Base-by-base conservation (phyloP, 2,329 filamentous ascomycete species). In the Cryphonectria parasitica region DNA sequence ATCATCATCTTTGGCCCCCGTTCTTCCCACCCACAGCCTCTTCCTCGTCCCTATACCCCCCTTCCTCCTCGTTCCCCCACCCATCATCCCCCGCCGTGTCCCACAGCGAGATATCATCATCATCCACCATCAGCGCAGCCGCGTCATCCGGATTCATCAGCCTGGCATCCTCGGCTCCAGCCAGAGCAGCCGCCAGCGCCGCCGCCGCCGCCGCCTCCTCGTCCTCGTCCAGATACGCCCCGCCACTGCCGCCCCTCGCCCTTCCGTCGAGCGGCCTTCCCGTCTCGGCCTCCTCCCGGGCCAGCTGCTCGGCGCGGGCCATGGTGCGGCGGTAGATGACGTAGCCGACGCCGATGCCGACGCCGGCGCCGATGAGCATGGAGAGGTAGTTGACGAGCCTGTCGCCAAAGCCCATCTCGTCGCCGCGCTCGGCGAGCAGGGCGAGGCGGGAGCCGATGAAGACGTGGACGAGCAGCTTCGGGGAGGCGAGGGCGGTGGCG, bases 401-500 rank as follows among this genome's bases (percentile, higher is more conserved):
- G 73, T 93, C 92, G 73, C 87, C 86, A 3, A 87, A 81, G 72
- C 92, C 90, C 95, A 98, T 98, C 75, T 91, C 88, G 77, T 93
- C 93, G 73, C 91, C 92, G 69, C 89, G 88, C 76, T 97, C 92
- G n/a, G 92, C 93, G 45, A 99, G 89, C 67, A 91, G 85, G 61
- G 93, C 94, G 22, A 99, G 84, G 69, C 94, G 88, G 77, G 89
- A 91, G 72, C 96, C 96, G 76, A 99, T 94, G 82, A 98, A 99
- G 75, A 97, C 89, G 78, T 97, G 93, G 66, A 99, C 90, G 71
- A 98, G 85, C 25, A 99, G 85, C 78, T 98, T 99, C 8, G 96
- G 96, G 19, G 86, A 89, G 66, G 67, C 36, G n/a, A 95, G 83
- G 2, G 93, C 91, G 0, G 95, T 98, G 7, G 96, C 95, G 62